Conservation (phyloP, 495 filamentous ascomycete genomes). For the Hypomontagnella submonticulosa region DNA sequence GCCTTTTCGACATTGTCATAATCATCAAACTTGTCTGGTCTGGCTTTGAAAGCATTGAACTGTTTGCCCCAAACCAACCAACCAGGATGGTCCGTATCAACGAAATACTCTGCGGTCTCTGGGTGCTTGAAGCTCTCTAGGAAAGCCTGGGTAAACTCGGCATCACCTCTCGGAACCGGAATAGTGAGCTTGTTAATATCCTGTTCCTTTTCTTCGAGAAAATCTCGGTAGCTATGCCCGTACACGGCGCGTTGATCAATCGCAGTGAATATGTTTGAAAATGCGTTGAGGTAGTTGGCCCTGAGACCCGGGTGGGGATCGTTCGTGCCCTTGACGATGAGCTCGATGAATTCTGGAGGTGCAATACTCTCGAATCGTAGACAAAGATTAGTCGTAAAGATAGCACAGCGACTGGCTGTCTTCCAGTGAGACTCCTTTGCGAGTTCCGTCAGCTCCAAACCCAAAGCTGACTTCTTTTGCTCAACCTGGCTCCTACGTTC, state of each 20-base stretch:
- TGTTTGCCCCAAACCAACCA: conserved; percentile 96
- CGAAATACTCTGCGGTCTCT: conserved; percentile 81
- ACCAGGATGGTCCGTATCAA: conserved; percentile 91
- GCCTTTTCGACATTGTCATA: conserved; percentile 86
- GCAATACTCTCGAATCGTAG: conserved; percentile 90
- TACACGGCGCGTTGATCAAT: conserved; percentile 89
- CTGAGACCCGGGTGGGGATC: conserved; percentile 90
- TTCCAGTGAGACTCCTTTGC: conserved; percentile 92
- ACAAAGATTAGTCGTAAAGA: conserved; percentile 88
- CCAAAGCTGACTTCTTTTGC: conserved; percentile 80
- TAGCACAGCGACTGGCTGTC: conserved; percentile 86
- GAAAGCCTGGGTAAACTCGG: conserved; percentile 80
- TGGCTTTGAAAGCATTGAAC: conserved; percentile 80
- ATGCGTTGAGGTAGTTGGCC: conserved; percentile 79
- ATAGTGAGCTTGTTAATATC: conserved; percentile 80
- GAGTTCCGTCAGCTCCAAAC: conserved; percentile 80
- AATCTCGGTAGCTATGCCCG: conserved; percentile 84
- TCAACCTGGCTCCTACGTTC: conserved; percentile 81
- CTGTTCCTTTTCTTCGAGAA: conserved; percentile 78
- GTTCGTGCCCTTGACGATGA: conserved; percentile 85
- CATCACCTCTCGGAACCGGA: conserved; percentile 74
- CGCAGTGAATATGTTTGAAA: conserved; percentile 81
- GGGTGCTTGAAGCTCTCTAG: conserved; percentile 80
- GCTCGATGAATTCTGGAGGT: conserved; percentile 79
- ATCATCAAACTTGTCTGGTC: conserved; percentile 72